Conservation (phyloP, 257 asterid species). For the Fraxinus pennsylvanica region DNA sequence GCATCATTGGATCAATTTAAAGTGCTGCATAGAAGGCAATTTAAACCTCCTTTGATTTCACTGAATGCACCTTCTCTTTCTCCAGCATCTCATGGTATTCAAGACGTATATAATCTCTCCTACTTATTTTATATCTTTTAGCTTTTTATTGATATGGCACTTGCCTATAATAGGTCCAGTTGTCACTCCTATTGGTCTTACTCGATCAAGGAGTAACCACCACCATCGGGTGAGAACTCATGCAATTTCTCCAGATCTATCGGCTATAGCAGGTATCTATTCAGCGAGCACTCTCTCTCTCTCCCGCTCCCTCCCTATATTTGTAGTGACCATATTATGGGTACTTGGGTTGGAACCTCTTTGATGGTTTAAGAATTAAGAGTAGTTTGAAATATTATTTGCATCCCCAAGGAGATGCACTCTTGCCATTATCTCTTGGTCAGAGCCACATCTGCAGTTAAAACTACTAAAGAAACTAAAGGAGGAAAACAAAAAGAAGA, state of each 20-base stretch:
- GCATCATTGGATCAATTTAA: conserved; percentile 42
- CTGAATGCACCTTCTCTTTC: conserved; percentile 62
- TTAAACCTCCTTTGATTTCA: conserved; percentile 29
- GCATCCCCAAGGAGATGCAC: conserved; percentile 3
- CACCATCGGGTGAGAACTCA: conserved; percentile 41
- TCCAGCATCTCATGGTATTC: conserved; percentile 59
- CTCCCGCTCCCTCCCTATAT: conserved; percentile 13
- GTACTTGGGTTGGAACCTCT: background rate
- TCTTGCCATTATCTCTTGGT: background rate
- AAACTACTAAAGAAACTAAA: background rate
- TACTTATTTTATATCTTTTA: background rate
- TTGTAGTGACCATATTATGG: background rate
- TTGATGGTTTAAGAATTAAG: background rate
- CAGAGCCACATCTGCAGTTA: background rate
- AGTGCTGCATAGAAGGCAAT: conserved; percentile 37
- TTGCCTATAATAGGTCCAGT: conserved; percentile 46
- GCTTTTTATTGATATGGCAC: conserved; percentile 32
- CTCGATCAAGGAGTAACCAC: conserved; percentile 41
- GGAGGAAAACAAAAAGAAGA: background rate
- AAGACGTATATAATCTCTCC: conserved; percentile 11
- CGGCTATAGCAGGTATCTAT: conserved; percentile 60
- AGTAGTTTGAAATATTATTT: background rate
- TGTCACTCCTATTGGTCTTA: conserved; percentile 48
- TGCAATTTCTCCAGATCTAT: conserved; percentile 72
- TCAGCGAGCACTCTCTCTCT: conserved; percentile 8